Conservation (phyloP, 768 basidiomycete genomes). For the Phlebiopsis flavidoalba region DNA sequence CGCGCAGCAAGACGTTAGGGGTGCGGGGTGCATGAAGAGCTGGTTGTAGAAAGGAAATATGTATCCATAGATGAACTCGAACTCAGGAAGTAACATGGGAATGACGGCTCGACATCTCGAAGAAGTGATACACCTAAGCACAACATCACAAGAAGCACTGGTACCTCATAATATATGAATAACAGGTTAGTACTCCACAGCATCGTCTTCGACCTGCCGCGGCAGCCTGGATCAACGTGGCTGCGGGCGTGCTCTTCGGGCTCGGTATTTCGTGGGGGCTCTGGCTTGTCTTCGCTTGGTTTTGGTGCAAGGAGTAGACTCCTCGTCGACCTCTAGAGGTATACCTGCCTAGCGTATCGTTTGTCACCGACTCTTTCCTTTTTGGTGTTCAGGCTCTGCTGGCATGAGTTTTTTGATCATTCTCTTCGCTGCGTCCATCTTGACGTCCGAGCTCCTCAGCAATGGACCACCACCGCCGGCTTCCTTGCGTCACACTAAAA, state of each 20-base stretch:
- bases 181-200: conserved; percentile 60
- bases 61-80: not conserved
- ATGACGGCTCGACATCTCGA: not conserved
- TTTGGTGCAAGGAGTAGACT: conserved; percentile 42
- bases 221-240: conserved; percentile 36
- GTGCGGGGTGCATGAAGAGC: too few species aligned
- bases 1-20: too few species aligned
- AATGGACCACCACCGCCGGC: conserved; percentile 27
- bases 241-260: conserved; percentile 32
- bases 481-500: conserved; percentile 35
- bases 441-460: conserved; percentile 19
- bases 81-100: not conserved
- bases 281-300: conserved; percentile 34
- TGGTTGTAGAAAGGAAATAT: not conserved
- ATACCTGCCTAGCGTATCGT: conserved; percentile 11
- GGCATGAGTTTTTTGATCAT: not conserved
- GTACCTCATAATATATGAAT: conserved; percentile 2
- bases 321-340: conserved; percentile 32
- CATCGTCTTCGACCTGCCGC: conserved; percentile 70
- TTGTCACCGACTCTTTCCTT: conserved; percentile 26
- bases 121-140: not conserved
- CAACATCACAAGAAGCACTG: conserved; percentile 4
- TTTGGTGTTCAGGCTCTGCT: conserved; percentile 29
- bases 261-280: conserved; percentile 27
- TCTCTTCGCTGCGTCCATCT: conserved; percentile 20